phyloP scores from a whole-genome alignment of 352 stramenopile genomes.

The Globisporangium canariense region DNA sequence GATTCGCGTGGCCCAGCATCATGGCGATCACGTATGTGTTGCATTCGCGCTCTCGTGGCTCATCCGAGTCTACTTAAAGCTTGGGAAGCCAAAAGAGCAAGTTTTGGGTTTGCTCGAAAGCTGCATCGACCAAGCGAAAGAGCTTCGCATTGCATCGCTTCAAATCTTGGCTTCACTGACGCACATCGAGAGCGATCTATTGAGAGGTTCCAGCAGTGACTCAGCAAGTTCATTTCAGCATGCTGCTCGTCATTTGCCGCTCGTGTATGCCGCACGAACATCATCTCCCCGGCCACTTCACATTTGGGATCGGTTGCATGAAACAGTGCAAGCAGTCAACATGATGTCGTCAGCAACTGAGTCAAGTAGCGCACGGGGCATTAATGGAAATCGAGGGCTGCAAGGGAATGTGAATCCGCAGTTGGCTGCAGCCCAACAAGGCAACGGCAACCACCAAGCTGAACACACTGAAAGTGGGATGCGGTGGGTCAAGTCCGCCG shows the following conservation, averaged over 20 bases:
- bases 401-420: constrained; percentile 28
- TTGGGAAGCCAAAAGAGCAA: constrained; percentile 51
- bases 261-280: constrained; percentile 26
- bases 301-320: constrained; percentile 39
- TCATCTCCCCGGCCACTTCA: constrained; percentile 37
- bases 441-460: constrained; percentile 8
- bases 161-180: constrained; percentile 44
- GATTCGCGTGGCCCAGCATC: constrained; percentile 90
- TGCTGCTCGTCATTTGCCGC: constrained; percentile 27
- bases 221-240: not conserved
- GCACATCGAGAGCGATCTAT: constrained; percentile 47
- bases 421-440: constrained; percentile 16
- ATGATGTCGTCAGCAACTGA: constrained; percentile 4
- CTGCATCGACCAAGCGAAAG: constrained; percentile 57
- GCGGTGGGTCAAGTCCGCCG: constrained; percentile 49
- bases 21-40: constrained; percentile 90
- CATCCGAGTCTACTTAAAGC: constrained; percentile 57
- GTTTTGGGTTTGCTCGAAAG: constrained; percentile 46
- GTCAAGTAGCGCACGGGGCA: not conserved
- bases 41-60: constrained; percentile 91
- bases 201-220: constrained; percentile 19
- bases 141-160: constrained; percentile 50
- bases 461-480: constrained; percentile 29
- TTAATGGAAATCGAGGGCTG: constrained; percentile 1
- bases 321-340: constrained; percentile 14